phyloP scores from a whole-genome alignment of 306 rosid species.

The Arachis hypogaea region DNA sequence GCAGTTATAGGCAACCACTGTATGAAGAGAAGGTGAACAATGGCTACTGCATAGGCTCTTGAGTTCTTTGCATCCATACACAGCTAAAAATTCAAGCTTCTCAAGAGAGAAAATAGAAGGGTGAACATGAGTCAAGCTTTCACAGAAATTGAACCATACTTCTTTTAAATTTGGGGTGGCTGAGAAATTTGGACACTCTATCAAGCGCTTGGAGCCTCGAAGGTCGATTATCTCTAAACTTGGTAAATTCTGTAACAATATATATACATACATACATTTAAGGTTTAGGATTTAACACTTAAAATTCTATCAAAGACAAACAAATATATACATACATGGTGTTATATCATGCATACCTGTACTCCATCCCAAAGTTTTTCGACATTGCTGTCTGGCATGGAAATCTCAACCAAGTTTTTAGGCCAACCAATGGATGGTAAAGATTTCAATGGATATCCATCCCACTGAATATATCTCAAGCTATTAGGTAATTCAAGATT shows the following conservation, averaged over 20 bases:
- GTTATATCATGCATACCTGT: not conserved
- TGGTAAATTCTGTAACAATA: slow-evolving; percentile 17
- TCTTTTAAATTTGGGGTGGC: not conserved
- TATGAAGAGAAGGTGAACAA: not conserved
- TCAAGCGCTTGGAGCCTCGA: not conserved
- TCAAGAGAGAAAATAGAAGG: slow-evolving; percentile 12
- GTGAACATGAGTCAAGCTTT: not conserved
- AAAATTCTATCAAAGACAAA: too few species aligned
- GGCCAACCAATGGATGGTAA: not conserved
- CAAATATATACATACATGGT: not conserved
- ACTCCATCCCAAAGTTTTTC: slow-evolving; percentile 30
- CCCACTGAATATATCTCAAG: slow-evolving; percentile 8
- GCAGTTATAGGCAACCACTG: rapidly evolving
- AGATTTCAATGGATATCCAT: slow-evolving; percentile 24
- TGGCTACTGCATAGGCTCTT: slow-evolving; percentile 11
- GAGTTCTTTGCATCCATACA: not conserved
- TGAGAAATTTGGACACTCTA: slow-evolving; percentile 19
- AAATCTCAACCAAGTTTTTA: slow-evolving; percentile 13
- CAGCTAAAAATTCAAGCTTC: not conserved
- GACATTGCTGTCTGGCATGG: not conserved
- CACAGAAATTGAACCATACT: rapidly evolving
- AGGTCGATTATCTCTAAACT: slow-evolving; percentile 20
- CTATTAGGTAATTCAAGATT: slow-evolving; percentile 5
- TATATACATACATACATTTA: too few species aligned
- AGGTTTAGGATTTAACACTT: too few species aligned